These are phyloP conservation scores for Diaporthe amygdali DNA, from an alignment of 2,329 filamentous ascomycete genomes.

Conservation along the genomic window DNA sequence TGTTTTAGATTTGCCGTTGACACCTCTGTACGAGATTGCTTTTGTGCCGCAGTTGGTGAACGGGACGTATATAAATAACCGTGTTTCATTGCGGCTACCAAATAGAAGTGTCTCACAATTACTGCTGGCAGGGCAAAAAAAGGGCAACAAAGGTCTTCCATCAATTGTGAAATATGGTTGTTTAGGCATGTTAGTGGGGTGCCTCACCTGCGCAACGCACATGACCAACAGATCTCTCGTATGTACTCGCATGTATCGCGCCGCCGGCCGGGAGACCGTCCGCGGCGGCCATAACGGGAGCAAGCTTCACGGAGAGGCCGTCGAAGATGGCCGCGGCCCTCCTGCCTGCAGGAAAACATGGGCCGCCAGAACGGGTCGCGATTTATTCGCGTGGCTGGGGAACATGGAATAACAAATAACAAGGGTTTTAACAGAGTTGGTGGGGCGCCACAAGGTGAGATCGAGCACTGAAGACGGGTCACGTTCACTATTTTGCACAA, in stretches of 20 bases:
- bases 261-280: neutral
- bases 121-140: no score
- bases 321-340: neutral
- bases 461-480: neutral
- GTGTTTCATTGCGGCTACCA: no score
- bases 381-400: constrained; percentile 4
- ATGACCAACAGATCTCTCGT: neutral
- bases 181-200: no score
- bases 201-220: no score
- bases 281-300: neutral
- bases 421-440: neutral
- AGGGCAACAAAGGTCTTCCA: no score
- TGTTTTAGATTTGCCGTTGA: neutral
- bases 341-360: neutral
- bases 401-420: neutral
- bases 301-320: neutral
- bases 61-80: neutral
- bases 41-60: neutral
- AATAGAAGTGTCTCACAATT: no score
- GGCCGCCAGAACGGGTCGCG: constrained; percentile 9
- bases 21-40: neutral
- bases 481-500: neutral
- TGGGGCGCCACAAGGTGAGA: neutral
- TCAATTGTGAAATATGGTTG: no score
- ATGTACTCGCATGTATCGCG: neutral